Percentiles rank a stretch among this genome's conserved stretches.
Conservation (phyloP, 192 early-diverging fungal genomes). For the Umbelopsis ramanniana region DNA sequence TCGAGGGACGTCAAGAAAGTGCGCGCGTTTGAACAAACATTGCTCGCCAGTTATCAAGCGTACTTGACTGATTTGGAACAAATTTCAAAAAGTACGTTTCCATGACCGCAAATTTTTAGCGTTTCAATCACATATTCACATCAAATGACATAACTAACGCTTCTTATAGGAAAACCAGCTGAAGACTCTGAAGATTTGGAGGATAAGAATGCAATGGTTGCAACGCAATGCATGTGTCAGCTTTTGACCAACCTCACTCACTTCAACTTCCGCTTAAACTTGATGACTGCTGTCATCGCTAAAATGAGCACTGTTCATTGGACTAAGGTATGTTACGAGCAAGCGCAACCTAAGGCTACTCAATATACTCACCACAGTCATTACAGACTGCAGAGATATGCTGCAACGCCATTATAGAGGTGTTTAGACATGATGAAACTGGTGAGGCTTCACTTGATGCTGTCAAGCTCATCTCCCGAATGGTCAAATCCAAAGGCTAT, state of each 20-base stretch:
- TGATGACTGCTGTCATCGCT: slow-evolving; percentile 82
- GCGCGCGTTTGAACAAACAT: slow-evolving; percentile 82
- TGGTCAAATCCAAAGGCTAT: slow-evolving; percentile 83
- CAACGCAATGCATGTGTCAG: slow-evolving; percentile 82
- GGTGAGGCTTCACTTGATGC: slow-evolving; percentile 88
- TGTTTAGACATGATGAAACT: slow-evolving; percentile 85
- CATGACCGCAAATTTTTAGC: too few relatives aligned
- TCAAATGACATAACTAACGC: neutral
- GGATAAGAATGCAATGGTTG: slow-evolving; percentile 53
- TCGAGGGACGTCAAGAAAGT: slow-evolving; percentile 91
- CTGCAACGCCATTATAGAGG: slow-evolving; percentile 72
- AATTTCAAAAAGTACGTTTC: slow-evolving; percentile 33
- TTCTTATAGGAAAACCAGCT: slow-evolving; percentile 37
- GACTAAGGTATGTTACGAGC: slow-evolving; percentile 46
- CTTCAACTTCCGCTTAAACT: slow-evolving; percentile 94
- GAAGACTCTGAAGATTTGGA: slow-evolving; percentile 38
- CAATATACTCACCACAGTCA: slow-evolving; percentile 1
- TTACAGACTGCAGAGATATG: slow-evolving; percentile 69
- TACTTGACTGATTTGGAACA: slow-evolving; percentile 80
- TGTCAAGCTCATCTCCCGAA: slow-evolving; percentile 81
- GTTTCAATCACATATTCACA: neutral
- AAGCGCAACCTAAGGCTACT: neutral
- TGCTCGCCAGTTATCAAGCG: slow-evolving; percentile 82
- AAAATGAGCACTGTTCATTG: slow-evolving; percentile 69
- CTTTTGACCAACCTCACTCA: slow-evolving; percentile 83